Evolutionary conservation across 2,329 filamentous ascomycete species (phyloP).

Genomic region (Fusarium nygamai): DNA sequence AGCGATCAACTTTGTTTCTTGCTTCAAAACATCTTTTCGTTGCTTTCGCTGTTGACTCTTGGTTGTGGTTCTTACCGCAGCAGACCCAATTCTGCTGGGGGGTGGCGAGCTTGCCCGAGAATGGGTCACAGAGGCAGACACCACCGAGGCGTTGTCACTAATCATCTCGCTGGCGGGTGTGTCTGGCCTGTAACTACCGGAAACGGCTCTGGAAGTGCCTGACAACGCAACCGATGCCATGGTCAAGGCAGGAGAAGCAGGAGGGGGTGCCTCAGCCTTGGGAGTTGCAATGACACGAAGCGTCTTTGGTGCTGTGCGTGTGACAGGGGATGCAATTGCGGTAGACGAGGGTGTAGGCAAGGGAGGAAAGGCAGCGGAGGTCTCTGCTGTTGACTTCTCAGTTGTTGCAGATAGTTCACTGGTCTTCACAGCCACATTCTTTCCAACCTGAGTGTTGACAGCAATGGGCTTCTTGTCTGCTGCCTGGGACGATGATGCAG

Average conservation of each 20-base stretch:
- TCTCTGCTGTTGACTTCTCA: conserved; percentile 48
- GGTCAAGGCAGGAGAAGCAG: conserved; percentile 46
- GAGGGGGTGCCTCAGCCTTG: conserved; percentile 66
- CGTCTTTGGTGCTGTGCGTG: conserved; percentile 68
- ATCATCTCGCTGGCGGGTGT: conserved; percentile 79
- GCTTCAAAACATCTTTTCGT: conserved; percentile 73
- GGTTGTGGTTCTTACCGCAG: conserved; percentile 74
- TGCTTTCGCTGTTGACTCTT: conserved; percentile 85
- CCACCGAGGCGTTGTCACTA: conserved; percentile 80
- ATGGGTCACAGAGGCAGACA: conserved; percentile 74
- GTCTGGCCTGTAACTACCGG: conserved; percentile 64
- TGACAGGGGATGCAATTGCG: conserved; percentile 59
- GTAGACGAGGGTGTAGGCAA: conserved; percentile 59
- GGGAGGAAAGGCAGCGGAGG: conserved; percentile 59
- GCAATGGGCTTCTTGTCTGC: conserved; percentile 48
- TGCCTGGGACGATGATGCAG: conserved; percentile 8
- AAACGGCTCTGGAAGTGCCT: conserved; percentile 45
- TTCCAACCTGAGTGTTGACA: conserved; percentile 61
- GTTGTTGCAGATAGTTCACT: conserved; percentile 42
- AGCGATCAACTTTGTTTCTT: conserved; percentile 66
- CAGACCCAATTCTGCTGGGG: conserved; percentile 70
- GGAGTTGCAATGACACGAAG: conserved; percentile 75
- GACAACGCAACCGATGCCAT: conserved; percentile 46
- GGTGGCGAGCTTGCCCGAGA: conserved; percentile 79
- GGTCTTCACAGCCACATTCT: conserved; percentile 46